Conservation (phyloP, 2,329 filamentous ascomycete genomes). For the Tricladium varicosporioides region DNA sequence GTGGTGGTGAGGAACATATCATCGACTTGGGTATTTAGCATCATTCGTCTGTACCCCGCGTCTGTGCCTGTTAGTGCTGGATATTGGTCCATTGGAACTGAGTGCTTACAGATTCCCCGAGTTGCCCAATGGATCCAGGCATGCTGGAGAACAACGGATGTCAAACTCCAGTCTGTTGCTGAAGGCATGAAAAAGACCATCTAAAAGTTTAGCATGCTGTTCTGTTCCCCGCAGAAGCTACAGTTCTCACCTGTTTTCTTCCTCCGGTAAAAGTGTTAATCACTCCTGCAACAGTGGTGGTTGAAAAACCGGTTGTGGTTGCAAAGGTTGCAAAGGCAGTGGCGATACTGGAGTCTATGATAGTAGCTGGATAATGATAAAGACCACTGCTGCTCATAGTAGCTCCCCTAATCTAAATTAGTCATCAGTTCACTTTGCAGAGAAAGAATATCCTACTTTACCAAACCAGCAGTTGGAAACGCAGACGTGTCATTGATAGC, state of each 20-base stretch:
- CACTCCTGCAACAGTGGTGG: constrained; percentile 50
- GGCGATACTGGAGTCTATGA: constrained; percentile 53
- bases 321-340: constrained; percentile 53
- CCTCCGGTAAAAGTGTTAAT: constrained; percentile 54
- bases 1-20: constrained; percentile 55
- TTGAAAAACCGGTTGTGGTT: constrained; percentile 39
- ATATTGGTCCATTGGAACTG: no score
- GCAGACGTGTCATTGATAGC: constrained; percentile 50
- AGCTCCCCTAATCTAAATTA: constrained; percentile 32
- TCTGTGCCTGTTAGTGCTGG: constrained; percentile 9
- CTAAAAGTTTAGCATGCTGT: constrained; percentile 9
- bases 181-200: constrained; percentile 59
- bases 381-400: constrained; percentile 49
- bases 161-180: constrained; percentile 39
- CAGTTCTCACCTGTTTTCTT: constrained; percentile 46
- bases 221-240: not conserved
- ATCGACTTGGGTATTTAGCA: constrained; percentile 42
- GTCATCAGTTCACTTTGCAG: not conserved
- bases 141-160: constrained; percentile 18
- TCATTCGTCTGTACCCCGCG: constrained; percentile 19
- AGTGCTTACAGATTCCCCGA: constrained; percentile 18
- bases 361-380: constrained; percentile 56
- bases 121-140: constrained; percentile 24
- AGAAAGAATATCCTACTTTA: constrained; percentile 7
- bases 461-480: constrained; percentile 54